Percentiles rank a stretch among this genome's conserved stretches.
Evolutionary conservation across 2,329 filamentous ascomycete species (phyloP).

Genomic region (Calonectria multiphialidica): DNA sequence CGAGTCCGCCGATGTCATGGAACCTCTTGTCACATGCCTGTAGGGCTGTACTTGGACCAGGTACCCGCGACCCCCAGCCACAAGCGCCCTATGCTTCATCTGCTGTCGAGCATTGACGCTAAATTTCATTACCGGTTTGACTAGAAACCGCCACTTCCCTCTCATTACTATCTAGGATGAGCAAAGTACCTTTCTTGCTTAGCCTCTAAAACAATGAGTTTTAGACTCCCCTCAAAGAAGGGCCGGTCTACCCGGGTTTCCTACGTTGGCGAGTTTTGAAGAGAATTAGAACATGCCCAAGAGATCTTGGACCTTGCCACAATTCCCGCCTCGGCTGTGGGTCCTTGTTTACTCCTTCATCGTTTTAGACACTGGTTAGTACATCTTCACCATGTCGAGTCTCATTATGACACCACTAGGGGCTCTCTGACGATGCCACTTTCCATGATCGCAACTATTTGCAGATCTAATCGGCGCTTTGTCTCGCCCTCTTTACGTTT

Average conservation of each 20-base stretch:
- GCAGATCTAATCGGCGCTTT: background rate
- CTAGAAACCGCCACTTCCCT: background rate
- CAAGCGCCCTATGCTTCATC: background rate
- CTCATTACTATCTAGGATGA: background rate
- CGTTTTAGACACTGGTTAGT: too few relatives aligned
- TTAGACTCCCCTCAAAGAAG: background rate
- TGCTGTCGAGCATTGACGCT: background rate
- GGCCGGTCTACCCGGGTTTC: background rate
- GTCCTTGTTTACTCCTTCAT: background rate
- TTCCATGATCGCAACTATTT: background rate
- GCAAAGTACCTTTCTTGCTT: background rate
- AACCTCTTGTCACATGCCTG: background rate
- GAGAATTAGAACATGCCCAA: background rate
- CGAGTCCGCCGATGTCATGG: background rate
- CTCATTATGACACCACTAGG: background rate
- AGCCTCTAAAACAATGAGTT: background rate
- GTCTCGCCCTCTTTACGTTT: background rate
- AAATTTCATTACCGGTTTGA: background rate
- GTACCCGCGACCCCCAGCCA: background rate
- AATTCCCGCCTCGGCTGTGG: background rate
- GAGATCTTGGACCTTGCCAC: background rate
- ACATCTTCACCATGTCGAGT: background rate
- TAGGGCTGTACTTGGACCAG: background rate
- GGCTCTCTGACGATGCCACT: background rate
- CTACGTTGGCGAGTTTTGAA: background rate